Percentiles rank a stretch among this genome's conserved stretches.
Conservation (phyloP, 192 early-diverging fungal species). For the Funneliformis mosseae region DNA sequence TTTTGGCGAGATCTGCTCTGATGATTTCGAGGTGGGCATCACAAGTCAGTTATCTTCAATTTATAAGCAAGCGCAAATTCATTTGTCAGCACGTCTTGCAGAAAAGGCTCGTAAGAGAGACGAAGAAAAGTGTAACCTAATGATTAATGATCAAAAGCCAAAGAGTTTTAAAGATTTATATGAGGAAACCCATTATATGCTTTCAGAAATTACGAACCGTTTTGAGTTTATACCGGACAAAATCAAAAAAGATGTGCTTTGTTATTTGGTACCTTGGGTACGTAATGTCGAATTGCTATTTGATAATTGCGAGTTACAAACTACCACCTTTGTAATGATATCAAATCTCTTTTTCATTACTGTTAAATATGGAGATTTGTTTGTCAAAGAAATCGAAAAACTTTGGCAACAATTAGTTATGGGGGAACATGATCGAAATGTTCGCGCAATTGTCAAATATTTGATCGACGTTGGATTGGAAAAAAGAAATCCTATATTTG, state of each 20-base stretch:
- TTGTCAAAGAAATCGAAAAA: constrained; percentile 73
- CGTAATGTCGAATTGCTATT: constrained; percentile 69
- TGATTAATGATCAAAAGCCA: not conserved
- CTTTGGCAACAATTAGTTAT: constrained; percentile 76
- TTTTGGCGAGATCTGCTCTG: constrained; percentile 59
- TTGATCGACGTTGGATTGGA: constrained; percentile 72
- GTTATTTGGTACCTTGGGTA: constrained; percentile 80
- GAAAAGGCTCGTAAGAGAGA: constrained; percentile 42
- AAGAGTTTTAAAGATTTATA: constrained; percentile 41
- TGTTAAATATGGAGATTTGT: constrained; percentile 76
- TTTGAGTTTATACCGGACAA: constrained; percentile 63
- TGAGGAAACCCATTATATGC: constrained; percentile 66
- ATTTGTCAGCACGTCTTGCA: constrained; percentile 69
- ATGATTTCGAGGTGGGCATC: constrained; percentile 72
- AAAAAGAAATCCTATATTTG: constrained; percentile 77
- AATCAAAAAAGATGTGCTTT: constrained; percentile 69
- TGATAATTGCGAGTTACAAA: constrained; percentile 47
- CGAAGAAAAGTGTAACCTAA: constrained; percentile 5
- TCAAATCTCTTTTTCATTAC: constrained; percentile 84
- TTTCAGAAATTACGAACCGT: constrained; percentile 76
- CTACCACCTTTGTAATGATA: constrained; percentile 61
- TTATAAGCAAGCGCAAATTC: constrained; percentile 78
- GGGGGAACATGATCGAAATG: constrained; percentile 57
- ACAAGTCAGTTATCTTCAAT: constrained; percentile 71
- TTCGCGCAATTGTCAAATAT: constrained; percentile 69